These are phyloP conservation scores for Jimgerdemannia flammicorona DNA, from an alignment of 192 early-diverging fungal genomes.

Conservation along the genomic window DNA sequence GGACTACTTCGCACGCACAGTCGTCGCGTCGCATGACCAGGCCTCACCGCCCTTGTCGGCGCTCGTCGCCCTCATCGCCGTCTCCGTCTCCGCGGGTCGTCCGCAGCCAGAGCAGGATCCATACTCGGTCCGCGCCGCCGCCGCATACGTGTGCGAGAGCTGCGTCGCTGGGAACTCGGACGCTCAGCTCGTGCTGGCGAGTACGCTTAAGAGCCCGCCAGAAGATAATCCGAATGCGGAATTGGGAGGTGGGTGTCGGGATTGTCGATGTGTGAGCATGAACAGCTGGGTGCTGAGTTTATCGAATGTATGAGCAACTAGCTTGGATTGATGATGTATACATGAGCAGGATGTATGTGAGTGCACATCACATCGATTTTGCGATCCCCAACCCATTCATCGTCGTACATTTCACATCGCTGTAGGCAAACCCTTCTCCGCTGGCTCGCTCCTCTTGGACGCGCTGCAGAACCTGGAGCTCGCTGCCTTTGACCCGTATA, in stretches of 20 bases:
- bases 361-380: too few species aligned
- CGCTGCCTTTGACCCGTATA: constrained; percentile 72
- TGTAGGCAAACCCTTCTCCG: constrained; percentile 71
- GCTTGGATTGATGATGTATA: background rate
- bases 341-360: too few species aligned
- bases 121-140: constrained; percentile 75
- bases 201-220: constrained; percentile 80
- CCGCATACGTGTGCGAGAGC: constrained; percentile 77
- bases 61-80: constrained; percentile 73
- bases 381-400: background rate
- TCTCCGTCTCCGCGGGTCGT: constrained; percentile 47
- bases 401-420: background rate
- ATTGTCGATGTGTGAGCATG: background rate
- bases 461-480: constrained; percentile 77
- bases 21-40: constrained; percentile 55
- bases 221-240: constrained; percentile 62
- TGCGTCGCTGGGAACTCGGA: constrained; percentile 84
- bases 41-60: constrained; percentile 64
- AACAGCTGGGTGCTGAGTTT: background rate
- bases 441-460: constrained; percentile 84
- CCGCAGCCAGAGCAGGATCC: constrained; percentile 18
- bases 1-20: constrained; percentile 65
- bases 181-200: constrained; percentile 81
- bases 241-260: constrained; percentile 35
- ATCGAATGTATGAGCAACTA: background rate